Percentiles rank a stretch among this genome's conserved stretches.
Evolutionary conservation across 2,329 filamentous ascomycete genomes (phyloP).

Genomic region (Cordyceps farinosa): DNA sequence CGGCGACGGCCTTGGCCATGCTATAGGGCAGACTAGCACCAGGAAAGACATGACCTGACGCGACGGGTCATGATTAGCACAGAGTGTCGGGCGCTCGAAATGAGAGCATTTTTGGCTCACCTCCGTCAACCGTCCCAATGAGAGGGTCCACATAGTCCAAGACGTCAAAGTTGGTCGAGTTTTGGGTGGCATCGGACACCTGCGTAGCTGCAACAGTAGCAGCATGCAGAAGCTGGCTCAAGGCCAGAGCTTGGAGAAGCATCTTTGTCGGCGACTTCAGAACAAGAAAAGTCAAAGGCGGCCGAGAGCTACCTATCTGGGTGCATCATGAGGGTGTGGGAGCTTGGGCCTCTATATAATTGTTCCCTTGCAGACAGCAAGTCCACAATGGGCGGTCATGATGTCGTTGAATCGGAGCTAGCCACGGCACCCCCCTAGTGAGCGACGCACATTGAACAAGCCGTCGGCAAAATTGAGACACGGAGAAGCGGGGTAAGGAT

Average conservation of each 20-base stretch:
- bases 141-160: slow-evolving; percentile 27
- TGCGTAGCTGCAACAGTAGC: background rate
- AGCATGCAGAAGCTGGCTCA: background rate
- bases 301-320: background rate
- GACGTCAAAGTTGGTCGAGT: slow-evolving; percentile 19
- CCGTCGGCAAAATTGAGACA: slow-evolving; percentile 3
- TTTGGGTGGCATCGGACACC: background rate
- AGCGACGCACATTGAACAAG: background rate
- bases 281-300: background rate
- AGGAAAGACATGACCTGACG: slow-evolving; percentile 28
- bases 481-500: background rate
- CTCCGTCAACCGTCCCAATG: slow-evolving; percentile 28
- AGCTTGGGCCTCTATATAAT: background rate
- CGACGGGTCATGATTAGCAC: background rate
- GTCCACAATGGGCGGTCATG: slow-evolving; percentile 9
- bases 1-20: slow-evolving; percentile 30
- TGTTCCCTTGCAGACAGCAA: background rate
- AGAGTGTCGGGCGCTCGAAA: background rate
- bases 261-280: background rate
- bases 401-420: slow-evolving; percentile 9
- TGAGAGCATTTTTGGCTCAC: slow-evolving; percentile 1
- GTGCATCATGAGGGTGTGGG: background rate
- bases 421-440: background rate
- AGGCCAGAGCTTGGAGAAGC: background rate
- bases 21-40: slow-evolving; percentile 29